Evolutionary conservation across 2,329 filamentous ascomycete species (phyloP).

Genomic region (Cladosporium sp.): DNA sequence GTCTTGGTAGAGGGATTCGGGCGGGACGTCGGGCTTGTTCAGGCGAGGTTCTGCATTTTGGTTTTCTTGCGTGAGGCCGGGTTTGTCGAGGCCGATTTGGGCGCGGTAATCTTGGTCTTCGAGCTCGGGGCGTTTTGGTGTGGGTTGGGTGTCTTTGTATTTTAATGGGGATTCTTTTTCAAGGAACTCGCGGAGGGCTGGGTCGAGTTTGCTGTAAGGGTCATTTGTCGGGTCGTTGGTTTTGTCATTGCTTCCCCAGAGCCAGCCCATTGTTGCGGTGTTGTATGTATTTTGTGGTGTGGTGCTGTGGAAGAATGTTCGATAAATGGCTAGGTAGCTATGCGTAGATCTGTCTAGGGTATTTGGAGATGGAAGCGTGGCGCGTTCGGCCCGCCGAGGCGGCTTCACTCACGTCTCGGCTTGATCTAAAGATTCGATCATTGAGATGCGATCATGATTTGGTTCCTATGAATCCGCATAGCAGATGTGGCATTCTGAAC

Average conservation of each 20-base stretch:
- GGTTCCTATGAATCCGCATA: too few relatives aligned
- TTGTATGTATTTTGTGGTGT: background rate
- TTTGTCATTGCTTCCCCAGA: conserved; percentile 47
- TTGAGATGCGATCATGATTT: too few relatives aligned
- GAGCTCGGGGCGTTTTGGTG: conserved; percentile 10
- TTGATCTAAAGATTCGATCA: too few relatives aligned
- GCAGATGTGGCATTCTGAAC: too few relatives aligned
- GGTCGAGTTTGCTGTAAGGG: conserved; percentile 72
- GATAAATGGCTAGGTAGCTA: background rate
- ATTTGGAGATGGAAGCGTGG: background rate
- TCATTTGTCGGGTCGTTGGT: conserved; percentile 44
- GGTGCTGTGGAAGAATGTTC: background rate
- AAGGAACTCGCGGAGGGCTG: conserved; percentile 78
- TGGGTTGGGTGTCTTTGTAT: conserved; percentile 41
- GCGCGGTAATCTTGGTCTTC: conserved; percentile 26
- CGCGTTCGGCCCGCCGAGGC: background rate
- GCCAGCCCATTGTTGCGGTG: conserved; percentile 55
- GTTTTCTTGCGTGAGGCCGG: conserved; percentile 20
- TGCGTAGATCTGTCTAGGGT: background rate
- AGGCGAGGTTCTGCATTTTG: conserved; percentile 24
- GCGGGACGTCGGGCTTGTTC: conserved; percentile 38
- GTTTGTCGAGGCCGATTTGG: conserved; percentile 25
- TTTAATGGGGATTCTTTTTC: conserved; percentile 75
- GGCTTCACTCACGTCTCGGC: background rate
- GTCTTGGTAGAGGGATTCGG: conserved; percentile 61